Evolutionary conservation across 2,329 filamentous ascomycete species (phyloP).

Genomic region (Penicillium sp.): DNA sequence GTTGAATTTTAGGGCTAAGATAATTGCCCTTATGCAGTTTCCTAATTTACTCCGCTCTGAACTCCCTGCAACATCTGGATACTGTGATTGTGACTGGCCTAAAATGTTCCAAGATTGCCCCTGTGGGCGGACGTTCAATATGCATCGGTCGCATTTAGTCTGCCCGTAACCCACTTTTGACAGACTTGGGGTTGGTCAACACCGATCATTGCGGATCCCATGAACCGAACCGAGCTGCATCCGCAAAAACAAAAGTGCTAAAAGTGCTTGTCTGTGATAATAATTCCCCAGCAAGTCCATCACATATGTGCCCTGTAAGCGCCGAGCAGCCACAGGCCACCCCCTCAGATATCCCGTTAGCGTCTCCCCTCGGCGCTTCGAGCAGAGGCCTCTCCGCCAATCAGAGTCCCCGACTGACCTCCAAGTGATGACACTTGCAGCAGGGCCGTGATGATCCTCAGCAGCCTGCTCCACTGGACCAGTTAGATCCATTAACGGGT

Average conservation of each 20-base stretch:
- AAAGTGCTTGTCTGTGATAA: conserved; percentile 3
- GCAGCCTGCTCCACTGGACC: conserved; percentile 14
- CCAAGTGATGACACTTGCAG: conserved; percentile 37
- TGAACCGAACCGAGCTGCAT: conserved; percentile 1
- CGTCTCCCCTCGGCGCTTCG: conserved; percentile 33
- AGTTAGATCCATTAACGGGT: conserved; percentile 13
- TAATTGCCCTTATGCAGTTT: not conserved
- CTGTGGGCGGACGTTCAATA: not conserved
- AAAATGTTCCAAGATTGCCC: not conserved
- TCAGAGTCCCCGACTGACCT: conserved; percentile 15
- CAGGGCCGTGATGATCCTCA: conserved; percentile 21
- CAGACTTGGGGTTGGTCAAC: not conserved
- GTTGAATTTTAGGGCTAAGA: not conserved
- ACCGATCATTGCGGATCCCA: not conserved
- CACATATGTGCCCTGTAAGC: conserved; percentile 24
- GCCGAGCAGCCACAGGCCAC: conserved; percentile 14
- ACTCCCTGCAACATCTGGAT: not conserved
- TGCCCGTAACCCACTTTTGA: not conserved
- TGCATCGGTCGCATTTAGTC: not conserved
- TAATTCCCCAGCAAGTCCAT: conserved; percentile 2
- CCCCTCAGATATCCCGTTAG: conserved; percentile 22
- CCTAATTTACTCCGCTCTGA: not conserved
- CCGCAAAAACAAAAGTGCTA: not conserved
- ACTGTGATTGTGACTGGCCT: conserved; percentile 1
- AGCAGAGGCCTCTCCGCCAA: conserved; percentile 25